Conservation (phyloP, 192 early-diverging fungal genomes). For the Coemansia sp. region DNA sequence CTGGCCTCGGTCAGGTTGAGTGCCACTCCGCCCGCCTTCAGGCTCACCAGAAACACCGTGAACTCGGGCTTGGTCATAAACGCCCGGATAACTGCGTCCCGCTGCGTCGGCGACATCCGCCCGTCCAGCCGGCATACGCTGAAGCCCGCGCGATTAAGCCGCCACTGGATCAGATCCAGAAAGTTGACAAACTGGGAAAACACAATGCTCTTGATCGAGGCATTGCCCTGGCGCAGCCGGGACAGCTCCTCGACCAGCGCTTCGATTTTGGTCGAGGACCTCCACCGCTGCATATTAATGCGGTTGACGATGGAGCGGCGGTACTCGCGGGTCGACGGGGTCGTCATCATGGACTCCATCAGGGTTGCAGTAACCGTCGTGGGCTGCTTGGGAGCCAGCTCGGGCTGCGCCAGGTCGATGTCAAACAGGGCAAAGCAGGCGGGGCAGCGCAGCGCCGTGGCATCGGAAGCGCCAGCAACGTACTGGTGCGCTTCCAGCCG, state of each 20-base stretch:
- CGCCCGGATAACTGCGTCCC: conserved; percentile 65
- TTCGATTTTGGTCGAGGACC: conserved; percentile 92
- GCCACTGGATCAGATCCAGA: conserved; percentile 87
- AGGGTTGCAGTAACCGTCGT: conserved; percentile 11
- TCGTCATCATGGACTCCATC: conserved; percentile 52
- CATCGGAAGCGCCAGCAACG: conserved; percentile 39
- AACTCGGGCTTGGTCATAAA: conserved; percentile 79
- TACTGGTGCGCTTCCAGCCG: conserved; percentile 70
- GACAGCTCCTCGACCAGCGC: conserved; percentile 88
- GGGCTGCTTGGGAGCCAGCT: conserved; percentile 11
- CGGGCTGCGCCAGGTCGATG: conserved; percentile 70
- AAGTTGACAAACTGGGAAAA: conserved; percentile 89
- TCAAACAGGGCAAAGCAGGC: conserved; percentile 70
- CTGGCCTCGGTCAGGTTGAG: conserved; percentile 90
- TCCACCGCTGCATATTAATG: conserved; percentile 84
- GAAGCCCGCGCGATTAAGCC: conserved; percentile 83
- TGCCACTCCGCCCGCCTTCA: conserved; percentile 92
- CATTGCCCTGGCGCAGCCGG: conserved; percentile 63
- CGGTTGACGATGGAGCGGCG: conserved; percentile 82
- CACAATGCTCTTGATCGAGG: conserved; percentile 77
- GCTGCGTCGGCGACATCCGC: conserved; percentile 77
- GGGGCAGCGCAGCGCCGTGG: conserved; percentile 62
- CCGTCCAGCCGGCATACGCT: conserved; percentile 74
- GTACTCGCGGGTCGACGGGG: conserved; percentile 54
- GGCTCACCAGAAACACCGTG: conserved; percentile 83